These are phyloP conservation scores for Volutella citrinella DNA, from an alignment of 2,329 filamentous ascomycete genomes.

Conservation along the genomic window DNA sequence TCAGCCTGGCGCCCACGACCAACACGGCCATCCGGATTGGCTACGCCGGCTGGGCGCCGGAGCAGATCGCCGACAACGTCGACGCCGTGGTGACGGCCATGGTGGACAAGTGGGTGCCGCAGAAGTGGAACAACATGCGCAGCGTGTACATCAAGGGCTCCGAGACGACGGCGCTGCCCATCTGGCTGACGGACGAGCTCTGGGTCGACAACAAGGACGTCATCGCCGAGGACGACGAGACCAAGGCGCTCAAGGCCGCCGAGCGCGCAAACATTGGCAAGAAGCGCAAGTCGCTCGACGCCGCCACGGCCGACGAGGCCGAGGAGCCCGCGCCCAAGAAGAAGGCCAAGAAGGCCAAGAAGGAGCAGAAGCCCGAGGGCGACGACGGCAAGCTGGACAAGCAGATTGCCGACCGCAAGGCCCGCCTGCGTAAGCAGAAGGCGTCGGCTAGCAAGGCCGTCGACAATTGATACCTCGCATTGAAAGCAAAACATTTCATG, in stretches of 20 bases:
- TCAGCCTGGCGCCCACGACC: constrained; percentile 74
- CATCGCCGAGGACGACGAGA: constrained; percentile 58
- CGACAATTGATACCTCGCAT: constrained; percentile 35
- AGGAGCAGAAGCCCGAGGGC: constrained; percentile 37
- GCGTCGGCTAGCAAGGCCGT: constrained; percentile 50
- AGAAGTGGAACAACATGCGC: constrained; percentile 84
- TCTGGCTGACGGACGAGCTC: constrained; percentile 90
- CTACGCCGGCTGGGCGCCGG: constrained; percentile 67
- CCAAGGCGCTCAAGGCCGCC: constrained; percentile 39
- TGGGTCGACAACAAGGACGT: constrained; percentile 78
- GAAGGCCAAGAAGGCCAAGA: constrained; percentile 31
- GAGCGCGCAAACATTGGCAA: constrained; percentile 61
- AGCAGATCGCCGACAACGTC: constrained; percentile 79
- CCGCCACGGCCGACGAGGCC: constrained; percentile 34
- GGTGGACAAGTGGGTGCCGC: constrained; percentile 75
- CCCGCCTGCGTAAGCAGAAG: constrained; percentile 58
- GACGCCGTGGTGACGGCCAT: constrained; percentile 66
- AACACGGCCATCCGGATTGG: constrained; percentile 81
- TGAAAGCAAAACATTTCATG: constrained; percentile 21
- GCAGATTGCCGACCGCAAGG: constrained; percentile 59
- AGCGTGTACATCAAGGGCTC: constrained; percentile 88
- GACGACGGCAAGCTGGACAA: constrained; percentile 54
- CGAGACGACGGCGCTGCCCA: constrained; percentile 82
- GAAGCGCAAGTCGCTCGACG: constrained; percentile 54
- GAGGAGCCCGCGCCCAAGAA: constrained; percentile 42